Conservation (phyloP, 2,329 filamentous ascomycete species). For the Neophaeococcomyces mojaviensis region DNA sequence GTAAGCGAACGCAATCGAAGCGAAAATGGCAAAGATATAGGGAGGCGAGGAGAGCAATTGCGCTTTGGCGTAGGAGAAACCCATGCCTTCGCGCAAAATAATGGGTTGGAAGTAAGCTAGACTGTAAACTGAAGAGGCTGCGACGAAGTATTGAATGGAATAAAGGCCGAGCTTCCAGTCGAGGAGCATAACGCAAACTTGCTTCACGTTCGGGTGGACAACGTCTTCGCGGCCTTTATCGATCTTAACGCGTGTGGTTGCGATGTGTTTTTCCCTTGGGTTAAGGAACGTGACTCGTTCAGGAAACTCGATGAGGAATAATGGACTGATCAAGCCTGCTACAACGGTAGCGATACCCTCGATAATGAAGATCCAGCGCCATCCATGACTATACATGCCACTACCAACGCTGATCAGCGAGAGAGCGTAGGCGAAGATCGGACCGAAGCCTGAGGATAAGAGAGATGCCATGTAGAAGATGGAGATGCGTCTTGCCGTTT, state of each 20-base stretch:
- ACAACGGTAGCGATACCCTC: constrained; percentile 22
- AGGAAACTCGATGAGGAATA: constrained; percentile 34
- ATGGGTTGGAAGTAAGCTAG: constrained; percentile 74
- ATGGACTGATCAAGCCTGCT: constrained; percentile 20
- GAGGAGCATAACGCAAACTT: constrained; percentile 10
- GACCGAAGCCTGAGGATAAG: constrained; percentile 39
- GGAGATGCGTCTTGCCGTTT: constrained; percentile 32
- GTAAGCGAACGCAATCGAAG: constrained; percentile 56
- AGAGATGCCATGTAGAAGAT: constrained; percentile 44
- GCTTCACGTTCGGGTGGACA: constrained; percentile 8
- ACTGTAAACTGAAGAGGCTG: constrained; percentile 45
- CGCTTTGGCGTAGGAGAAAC: constrained; percentile 55
- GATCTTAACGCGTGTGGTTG: constrained; percentile 1
- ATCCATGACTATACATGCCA: constrained; percentile 9
- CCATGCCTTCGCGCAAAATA: constrained; percentile 57
- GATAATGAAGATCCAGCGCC: constrained; percentile 16
- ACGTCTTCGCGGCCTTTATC: constrained; percentile 9
- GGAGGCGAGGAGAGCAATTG: constrained; percentile 68
- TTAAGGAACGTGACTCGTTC: constrained; percentile 28
- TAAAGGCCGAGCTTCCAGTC: constrained; percentile 16
- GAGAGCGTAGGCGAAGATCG: constrained; percentile 37
- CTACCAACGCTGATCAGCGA: constrained; percentile 26
- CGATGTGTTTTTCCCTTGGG: constrained; percentile 13
- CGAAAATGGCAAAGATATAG: constrained; percentile 53
- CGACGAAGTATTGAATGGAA: constrained; percentile 10